Evolutionary conservation across 2,329 filamentous ascomycete species (phyloP), one percentile per base, ranked within the genome.

Genomic region (Colletotrichum orbiculare): DNA sequence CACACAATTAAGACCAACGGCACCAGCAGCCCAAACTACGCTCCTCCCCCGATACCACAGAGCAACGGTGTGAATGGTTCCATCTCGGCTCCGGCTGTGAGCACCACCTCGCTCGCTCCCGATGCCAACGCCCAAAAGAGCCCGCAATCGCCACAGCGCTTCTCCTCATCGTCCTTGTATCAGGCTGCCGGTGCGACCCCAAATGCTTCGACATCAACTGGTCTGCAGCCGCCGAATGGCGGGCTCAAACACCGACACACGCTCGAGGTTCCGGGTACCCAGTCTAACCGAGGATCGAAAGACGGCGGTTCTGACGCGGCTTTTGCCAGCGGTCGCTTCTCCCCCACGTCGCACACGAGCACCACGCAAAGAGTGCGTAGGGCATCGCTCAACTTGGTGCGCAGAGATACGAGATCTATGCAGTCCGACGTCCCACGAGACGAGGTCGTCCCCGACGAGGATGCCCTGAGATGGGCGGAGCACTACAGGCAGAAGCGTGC

Each of bases 401-500:
- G 95, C 73, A 87, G 93, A 67, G 89, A 90, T 66, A 97, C 95
- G 33, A 87, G 93, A 67, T 96, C 93, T 7, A 87, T 96, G 73
- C 89, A 94, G 72, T 96, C 93, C 2, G 94, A 98, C 71, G 82
- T 89, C 72, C 90, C 92, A 53, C 85, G 93, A 41, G 95, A 98
- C 70, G 95, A 97, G 71, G 82, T 94, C 17, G 84, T 89, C 2
- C 92, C 91, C 15, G 95, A 98, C 74, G 95, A 97, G 71, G 95
- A 98, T 74, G 94, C 95, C 42, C 85, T 92, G 63, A 87, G 94
- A 60, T 98, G 94, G 93, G 92, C 96, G 37, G 96, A 99, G 77
- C 92, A 92, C 42, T 94, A 97, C 73, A 90, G 93, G 71, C 93
- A 97, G 75, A 97, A 96, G 80, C 85, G 95, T 68, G 94, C 94